These are phyloP conservation scores for Blattamonas nauphoetae DNA, from an alignment of 78 protist species.

Conservation along the genomic window DNA sequence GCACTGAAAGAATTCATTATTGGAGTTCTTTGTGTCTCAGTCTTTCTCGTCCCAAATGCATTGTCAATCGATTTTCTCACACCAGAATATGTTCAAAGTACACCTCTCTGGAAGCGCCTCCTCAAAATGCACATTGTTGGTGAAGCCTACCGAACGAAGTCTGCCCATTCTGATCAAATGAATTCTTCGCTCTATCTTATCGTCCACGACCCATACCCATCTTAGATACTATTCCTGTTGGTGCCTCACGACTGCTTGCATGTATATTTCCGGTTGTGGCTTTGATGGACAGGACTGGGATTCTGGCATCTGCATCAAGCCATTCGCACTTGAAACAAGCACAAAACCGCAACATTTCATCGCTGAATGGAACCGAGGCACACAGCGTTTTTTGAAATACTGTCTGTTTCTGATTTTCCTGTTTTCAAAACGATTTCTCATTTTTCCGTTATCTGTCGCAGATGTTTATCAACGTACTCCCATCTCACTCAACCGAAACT, in stretches of 20 bases:
- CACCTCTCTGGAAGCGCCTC: too few species aligned
- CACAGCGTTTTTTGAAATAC: background rate
- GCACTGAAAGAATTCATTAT: too few species aligned
- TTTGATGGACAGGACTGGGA: background rate
- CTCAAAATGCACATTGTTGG: background rate
- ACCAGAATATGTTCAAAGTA: background rate
- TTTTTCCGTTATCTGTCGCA: background rate
- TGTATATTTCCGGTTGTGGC: background rate
- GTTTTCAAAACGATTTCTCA: background rate
- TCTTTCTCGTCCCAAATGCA: background rate
- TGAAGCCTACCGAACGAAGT: background rate
- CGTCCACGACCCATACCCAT: too few species aligned
- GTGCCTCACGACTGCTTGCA: background rate
- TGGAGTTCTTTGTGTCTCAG: background rate
- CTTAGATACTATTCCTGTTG: background rate
- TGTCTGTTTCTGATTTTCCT: background rate
- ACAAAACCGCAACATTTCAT: background rate
- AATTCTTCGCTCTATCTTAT: background rate
- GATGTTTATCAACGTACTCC: background rate
- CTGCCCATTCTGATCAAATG: background rate
- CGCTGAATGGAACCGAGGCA: background rate
- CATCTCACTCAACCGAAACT: background rate
- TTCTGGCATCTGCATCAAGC: background rate
- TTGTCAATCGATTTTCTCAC: background rate
- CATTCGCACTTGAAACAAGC: background rate